phyloP scores from a whole-genome alignment of 2,329 filamentous ascomycete genomes.

The Botryotinia convoluta region DNA sequence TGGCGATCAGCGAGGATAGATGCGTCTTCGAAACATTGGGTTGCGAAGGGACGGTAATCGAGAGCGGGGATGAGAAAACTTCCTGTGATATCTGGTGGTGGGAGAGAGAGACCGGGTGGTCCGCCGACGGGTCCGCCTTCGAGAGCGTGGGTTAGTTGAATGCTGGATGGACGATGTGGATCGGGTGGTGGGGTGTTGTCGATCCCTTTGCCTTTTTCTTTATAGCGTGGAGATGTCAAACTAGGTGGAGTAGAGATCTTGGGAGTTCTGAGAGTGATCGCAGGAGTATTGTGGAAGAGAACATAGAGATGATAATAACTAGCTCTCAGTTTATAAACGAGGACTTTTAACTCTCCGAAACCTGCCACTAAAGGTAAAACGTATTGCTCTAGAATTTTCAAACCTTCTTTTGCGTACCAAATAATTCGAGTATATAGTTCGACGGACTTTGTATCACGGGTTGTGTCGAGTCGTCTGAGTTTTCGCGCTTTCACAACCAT shows the following conservation, averaged over 20 bases:
- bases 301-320: slow-evolving; percentile 97
- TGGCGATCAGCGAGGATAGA: slow-evolving; percentile 69
- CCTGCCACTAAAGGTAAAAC: slow-evolving; percentile 80
- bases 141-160: slow-evolving; percentile 38
- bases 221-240: slow-evolving; percentile 34
- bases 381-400: slow-evolving; percentile 83
- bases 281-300: slow-evolving; percentile 88
- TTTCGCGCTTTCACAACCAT: slow-evolving; percentile 82
- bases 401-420: slow-evolving; percentile 90
- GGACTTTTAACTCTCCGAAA: slow-evolving; percentile 79
- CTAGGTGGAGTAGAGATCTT: slow-evolving; percentile 43
- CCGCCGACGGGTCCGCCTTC: slow-evolving; percentile 47
- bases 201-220: slow-evolving; percentile 36
- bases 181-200: slow-evolving; percentile 29
- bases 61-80: slow-evolving; percentile 76
- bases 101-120: slow-evolving; percentile 40
- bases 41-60: slow-evolving; percentile 81
- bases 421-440: slow-evolving; percentile 88
- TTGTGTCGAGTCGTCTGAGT: slow-evolving; percentile 75
- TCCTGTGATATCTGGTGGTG: slow-evolving; percentile 47
- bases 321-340: slow-evolving; percentile 87
- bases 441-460: slow-evolving; percentile 74
- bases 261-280: slow-evolving; percentile 46
- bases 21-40: slow-evolving; percentile 76
- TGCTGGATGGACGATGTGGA: slow-evolving; percentile 33